Base-by-base conservation (phyloP, 345 rosid genomes). In the Erysimum cheiranthoides region DNA sequence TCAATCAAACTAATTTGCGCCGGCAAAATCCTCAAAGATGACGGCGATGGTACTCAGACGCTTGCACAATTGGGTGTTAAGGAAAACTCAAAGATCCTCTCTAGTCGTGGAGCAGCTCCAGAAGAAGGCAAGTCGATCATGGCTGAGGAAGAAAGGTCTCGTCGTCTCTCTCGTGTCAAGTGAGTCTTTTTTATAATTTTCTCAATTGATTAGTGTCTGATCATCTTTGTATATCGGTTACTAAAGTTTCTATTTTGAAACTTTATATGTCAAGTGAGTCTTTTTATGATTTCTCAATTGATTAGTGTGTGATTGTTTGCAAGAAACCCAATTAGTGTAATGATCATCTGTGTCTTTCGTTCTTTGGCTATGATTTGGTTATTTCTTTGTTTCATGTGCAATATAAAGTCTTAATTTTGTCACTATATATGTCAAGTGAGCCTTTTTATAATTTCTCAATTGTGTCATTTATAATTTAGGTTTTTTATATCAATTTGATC, bases 121-220 rank as follows among this genome's bases (percentile, higher is more conserved):
- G 97, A 86, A 35, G 94, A 93, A 77, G 93, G 93, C 42, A 83
- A 84, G 42, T 82, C 90, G 5, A 67, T 88, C 61, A 60, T 90
- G 78, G 96, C 88, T 3, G 96, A 92, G 73, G 97, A 94, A 59
- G 98, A 94, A 35, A 83, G 97, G 53, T 80, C 85, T 9, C 80
- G 84, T 14, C 81, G 94, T 76, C 89, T 93, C 62, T 73, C 87
- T 16, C 84, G 97, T 40, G 67, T 92, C 79, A 94, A 85, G 99
- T 94, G 47, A 85, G 95, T 50, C 11, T 61, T 17, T 34, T 6
- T 34, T 1, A 4, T n/a, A 13, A 2, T 45, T 16, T 16, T 60
- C 57, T 61, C 30, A 28, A 32, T n/a, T 30, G 5, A 1, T 32
- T 6, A 42, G 25, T 16, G 17, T 21, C 25, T 11, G 17, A 47